Conservation (phyloP, 2,329 filamentous ascomycete species). For the Orbilia oligospora region DNA sequence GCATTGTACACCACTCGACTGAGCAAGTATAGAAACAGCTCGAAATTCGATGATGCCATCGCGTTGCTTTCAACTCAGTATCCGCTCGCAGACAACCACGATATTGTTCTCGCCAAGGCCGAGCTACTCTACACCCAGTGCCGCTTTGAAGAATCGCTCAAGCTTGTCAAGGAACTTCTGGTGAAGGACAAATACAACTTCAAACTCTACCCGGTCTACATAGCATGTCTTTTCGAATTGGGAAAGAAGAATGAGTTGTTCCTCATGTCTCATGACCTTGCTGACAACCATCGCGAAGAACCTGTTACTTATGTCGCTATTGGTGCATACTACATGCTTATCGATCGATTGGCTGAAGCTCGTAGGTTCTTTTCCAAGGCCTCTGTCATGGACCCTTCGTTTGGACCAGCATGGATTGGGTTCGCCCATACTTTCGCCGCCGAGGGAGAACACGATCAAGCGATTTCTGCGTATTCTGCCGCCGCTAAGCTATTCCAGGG, state of each 20-base stretch:
- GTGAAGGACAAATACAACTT: slow-evolving; percentile 90
- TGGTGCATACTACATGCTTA: slow-evolving; percentile 92
- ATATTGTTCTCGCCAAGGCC: slow-evolving; percentile 89
- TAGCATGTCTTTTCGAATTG: slow-evolving; percentile 91
- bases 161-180: slow-evolving; percentile 86
- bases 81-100: slow-evolving; percentile 85
- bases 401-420: slow-evolving; percentile 97
- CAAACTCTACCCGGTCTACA: slow-evolving; percentile 86
- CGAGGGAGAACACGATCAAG: slow-evolving; percentile 97
- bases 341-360: slow-evolving; percentile 90
- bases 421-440: slow-evolving; percentile 98
- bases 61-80: slow-evolving; percentile 96
- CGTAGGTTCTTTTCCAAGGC: slow-evolving; percentile 97
- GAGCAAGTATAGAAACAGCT: slow-evolving; percentile 92
- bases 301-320: slow-evolving; percentile 94
- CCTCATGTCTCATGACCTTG: slow-evolving; percentile 90
- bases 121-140: slow-evolving; percentile 96
- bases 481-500: slow-evolving; percentile 95
- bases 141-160: slow-evolving; percentile 87
- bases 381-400: slow-evolving; percentile 97
- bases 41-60: slow-evolving; percentile 84
- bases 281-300: slow-evolving; percentile 90
- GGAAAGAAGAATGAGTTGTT: slow-evolving; percentile 89
- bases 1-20: slow-evolving; percentile 96
- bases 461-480: slow-evolving; percentile 96